Evolutionary conservation across 2,329 filamentous ascomycete species (phyloP).

Genomic region (Macroventuria anomochaeta): DNA sequence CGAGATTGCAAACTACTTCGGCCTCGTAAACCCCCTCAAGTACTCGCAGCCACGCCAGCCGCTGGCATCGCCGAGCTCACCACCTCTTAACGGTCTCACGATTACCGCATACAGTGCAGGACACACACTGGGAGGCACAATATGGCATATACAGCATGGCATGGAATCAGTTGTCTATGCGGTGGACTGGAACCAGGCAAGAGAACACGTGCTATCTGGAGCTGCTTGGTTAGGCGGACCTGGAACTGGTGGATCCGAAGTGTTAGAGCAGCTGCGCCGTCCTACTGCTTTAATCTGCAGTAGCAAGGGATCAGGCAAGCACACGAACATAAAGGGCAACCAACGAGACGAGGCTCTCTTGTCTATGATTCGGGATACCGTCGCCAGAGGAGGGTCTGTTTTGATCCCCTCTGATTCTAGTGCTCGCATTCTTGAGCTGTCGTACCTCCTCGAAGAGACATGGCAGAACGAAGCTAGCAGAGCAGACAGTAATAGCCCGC

Average conservation of each 20-base stretch:
- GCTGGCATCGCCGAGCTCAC: conserved; percentile 82
- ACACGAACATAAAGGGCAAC: conserved; percentile 73
- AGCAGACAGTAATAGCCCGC: conserved; percentile 49
- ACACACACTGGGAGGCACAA: conserved; percentile 93
- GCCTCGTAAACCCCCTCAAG: conserved; percentile 87
- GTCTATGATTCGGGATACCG: conserved; percentile 78
- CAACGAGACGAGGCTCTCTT: conserved; percentile 87
- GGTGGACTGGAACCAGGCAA: conserved; percentile 97
- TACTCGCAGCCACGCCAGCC: conserved; percentile 97
- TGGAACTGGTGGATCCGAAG: conserved; percentile 80
- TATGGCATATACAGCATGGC: conserved; percentile 98
- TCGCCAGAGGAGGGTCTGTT: conserved; percentile 85
- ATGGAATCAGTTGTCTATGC: conserved; percentile 97
- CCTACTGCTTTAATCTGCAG: conserved; percentile 95
- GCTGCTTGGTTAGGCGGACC: conserved; percentile 91
- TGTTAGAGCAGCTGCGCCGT: conserved; percentile 91
- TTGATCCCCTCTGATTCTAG: conserved; percentile 94
- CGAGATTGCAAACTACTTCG: conserved; percentile 92
- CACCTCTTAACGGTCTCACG: conserved; percentile 86
- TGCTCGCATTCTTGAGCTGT: conserved; percentile 88
- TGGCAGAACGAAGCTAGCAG: conserved; percentile 63
- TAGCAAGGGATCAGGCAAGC: conserved; percentile 76
- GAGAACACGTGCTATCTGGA: conserved; percentile 91
- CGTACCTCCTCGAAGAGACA: conserved; percentile 89
- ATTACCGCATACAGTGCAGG: conserved; percentile 97